Percentiles rank a stretch among this genome's conserved stretches.
phyloP scores from a whole-genome alignment of 2,329 filamentous ascomycete species.

The Trichoderma harzianum region DNA sequence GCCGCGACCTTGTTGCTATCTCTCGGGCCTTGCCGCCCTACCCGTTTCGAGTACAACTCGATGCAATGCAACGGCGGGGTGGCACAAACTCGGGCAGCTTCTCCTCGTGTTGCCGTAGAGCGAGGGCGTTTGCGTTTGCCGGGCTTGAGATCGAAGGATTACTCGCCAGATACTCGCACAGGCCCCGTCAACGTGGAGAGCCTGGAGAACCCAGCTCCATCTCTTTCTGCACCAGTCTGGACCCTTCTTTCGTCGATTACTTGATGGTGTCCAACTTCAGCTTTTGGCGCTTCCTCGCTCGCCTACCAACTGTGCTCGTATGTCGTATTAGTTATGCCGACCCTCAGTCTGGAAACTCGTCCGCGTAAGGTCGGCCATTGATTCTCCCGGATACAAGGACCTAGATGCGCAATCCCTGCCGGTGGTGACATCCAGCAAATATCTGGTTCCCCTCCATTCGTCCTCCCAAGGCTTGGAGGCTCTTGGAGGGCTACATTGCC shows the following conservation, averaged over 20 bases:
- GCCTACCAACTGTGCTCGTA: neutral
- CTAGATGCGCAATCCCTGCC: neutral
- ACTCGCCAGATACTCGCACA: neutral
- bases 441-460: constrained; percentile 2
- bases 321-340: neutral
- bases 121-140: neutral
- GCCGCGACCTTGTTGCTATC: neutral
- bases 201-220: neutral
- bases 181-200: neutral
- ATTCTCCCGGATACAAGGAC: neutral
- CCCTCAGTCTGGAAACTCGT: neutral
- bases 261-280: neutral
- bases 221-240: neutral
- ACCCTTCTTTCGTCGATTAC: neutral
- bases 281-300: neutral
- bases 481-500: constrained; percentile 6
- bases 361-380: constrained; percentile 1
- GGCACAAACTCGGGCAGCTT: neutral
- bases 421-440: neutral
- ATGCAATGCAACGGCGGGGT: constrained; percentile 12
- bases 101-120: neutral
- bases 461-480: neutral
- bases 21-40: constrained; percentile 1
- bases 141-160: constrained; percentile 1
- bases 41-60: neutral